Evolutionary conservation across 1,284 basidiomycete species (phyloP), one percentile per base, ranked within the genome.

Genomic region (Cryptococcus jaspeensis): DNA sequence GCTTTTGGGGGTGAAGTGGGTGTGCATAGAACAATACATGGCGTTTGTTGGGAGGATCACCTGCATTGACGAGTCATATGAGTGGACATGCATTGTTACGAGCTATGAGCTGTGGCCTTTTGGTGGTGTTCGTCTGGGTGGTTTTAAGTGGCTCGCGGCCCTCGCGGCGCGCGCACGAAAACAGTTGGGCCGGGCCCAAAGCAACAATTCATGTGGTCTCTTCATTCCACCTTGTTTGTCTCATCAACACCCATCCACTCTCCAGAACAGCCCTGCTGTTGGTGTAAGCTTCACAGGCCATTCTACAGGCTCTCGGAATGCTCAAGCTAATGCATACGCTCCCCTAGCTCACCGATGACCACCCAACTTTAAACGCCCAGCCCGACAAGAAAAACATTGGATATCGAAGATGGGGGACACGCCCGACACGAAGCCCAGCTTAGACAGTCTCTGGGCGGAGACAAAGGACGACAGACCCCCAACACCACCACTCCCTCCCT

Each of bases 1-100:
- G 35, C 18, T 57, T 61, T 18, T 61, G 52, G 50, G 50, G 58
- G 23, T 59, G 43, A 57, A 25, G 22, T 20, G 37, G 9, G 16
- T 39, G n/a, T 32, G 28, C 28, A 32, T 32, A 32, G 28, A 9
- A 32, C 9, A 9, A 32, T 32, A 32, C 28, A 32, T 42, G 40
- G 5, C 5, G 40, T n/a, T 12, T 22, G 40, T n/a, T 12, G 40
- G 12, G 40, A 22, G 40, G n/a, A 42, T 7, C 16, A n/a, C 40
- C 12, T 22, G 40, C 40, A 42, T 13, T 32, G 4, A 32, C 28
- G 28, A 32, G 28, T 32, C 28, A 32, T 32, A 32, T 32, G 5
- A 32, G 9, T 32, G 28, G 28, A 32, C 28, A 32, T 32, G 28
- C 28, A 32, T 32, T 32, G 28, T 32, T 32, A 5, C 9, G 28